Percentiles rank a stretch among this genome's conserved stretches.
Evolutionary conservation across 2,329 filamentous ascomycete genomes (phyloP).

Genomic region (Diaporthe longicolla): DNA sequence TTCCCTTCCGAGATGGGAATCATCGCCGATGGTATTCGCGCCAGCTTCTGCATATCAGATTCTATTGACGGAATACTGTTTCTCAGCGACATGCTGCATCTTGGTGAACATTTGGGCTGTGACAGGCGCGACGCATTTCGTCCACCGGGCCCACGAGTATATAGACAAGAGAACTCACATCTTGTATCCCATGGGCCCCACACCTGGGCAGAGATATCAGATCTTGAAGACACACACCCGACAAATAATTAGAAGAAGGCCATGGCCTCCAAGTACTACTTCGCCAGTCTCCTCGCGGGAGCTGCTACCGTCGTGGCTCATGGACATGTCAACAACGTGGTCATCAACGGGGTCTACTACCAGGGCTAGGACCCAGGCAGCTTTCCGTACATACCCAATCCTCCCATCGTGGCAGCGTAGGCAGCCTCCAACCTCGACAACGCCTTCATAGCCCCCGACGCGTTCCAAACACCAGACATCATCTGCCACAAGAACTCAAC

Average conservation of each 20-base stretch:
- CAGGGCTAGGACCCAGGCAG: slow-evolving; percentile 37
- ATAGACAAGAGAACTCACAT: not conserved
- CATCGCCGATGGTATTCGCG: not conserved
- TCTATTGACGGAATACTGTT: not conserved
- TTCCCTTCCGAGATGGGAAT: not conserved
- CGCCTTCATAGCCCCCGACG: slow-evolving; percentile 56
- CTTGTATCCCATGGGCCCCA: not conserved
- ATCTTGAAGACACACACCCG: not conserved
- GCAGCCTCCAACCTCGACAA: slow-evolving; percentile 47
- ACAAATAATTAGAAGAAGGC: not conserved
- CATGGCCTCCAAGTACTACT: not conserved
- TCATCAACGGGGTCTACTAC: slow-evolving; percentile 40
- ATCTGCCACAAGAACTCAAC: slow-evolving; percentile 54
- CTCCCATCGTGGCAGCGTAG: slow-evolving; percentile 39
- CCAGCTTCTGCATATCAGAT: not conserved
- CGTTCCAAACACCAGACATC: slow-evolving; percentile 52
- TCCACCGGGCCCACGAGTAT: not conserved
- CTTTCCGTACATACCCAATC: slow-evolving; percentile 29
- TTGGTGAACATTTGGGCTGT: not conserved
- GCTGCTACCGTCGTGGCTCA: slow-evolving; percentile 33
- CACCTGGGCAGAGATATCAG: not conserved
- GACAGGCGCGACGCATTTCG: not conserved
- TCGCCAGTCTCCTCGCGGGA: slow-evolving; percentile 19
- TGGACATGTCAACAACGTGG: slow-evolving; percentile 41
- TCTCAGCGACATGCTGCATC: not conserved